Evolutionary conservation across 768 basidiomycete species (phyloP), one percentile per base, ranked within the genome.

Genomic region (Russula abietina): DNA sequence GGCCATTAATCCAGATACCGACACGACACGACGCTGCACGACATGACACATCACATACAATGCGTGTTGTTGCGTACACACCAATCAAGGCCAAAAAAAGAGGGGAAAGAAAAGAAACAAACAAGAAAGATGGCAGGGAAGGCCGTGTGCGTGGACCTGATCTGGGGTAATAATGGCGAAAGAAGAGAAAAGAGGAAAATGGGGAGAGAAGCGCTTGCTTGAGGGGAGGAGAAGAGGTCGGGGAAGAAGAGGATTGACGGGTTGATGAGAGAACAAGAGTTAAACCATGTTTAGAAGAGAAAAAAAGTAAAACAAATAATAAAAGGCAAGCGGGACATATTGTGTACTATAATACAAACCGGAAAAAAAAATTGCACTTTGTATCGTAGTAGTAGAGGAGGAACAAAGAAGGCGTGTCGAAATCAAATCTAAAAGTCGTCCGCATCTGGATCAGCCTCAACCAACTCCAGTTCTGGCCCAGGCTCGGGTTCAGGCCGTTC

Each of bases 371-470:
- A 16, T 39, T 46, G 45, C 45, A 17, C n/a, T 46, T 46, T 46
- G 45, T 46, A 46, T 46, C 38, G 22, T 45, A 22, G n/a, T 22
- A 19, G 36, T 3, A 14, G 12, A 36, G 12, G 36, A 12, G 45
- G 2, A 6, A 16, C 38, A 39, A 36, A 2, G 11, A 36, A 12
- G 36, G 36, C 12, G 36, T 30, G 5, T 8, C 36, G 3, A 36
- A 36, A 17, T n/a, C 45, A 36, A 36, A 17, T n/a, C 45, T 30
- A 46, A 17, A 57, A 57, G 16, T 57, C 75, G 62, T 74, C 74
- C 39, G 61, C 61, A 51, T 75, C 73, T 74, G 67, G 81, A 22
- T 58, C 51, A 4, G 33, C 32, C 19, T 62, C 55, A 17, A 36
- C 53, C 60, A 46, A 53, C 28, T 39, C 54, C 17, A 38, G 32